A percentile compares a stretch with the other conserved stretches of the same genome.
Conservation (phyloP, 495 filamentous ascomycete genomes). For the Astrothelium subdiscretum region DNA sequence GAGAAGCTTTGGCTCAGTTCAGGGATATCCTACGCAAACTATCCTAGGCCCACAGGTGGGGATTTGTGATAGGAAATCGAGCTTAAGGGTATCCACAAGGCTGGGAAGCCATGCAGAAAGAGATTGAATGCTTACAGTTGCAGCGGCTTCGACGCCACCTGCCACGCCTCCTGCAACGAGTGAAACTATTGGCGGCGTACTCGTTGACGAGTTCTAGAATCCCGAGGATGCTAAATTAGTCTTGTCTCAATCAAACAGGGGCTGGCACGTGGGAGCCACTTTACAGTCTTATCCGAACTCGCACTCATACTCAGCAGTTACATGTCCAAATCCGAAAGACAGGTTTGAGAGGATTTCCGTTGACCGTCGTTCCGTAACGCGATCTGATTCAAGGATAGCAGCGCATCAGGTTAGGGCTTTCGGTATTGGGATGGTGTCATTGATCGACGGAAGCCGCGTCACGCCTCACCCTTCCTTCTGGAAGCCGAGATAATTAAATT, state of each 20-base stretch:
- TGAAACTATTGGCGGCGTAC: constrained; percentile 18
- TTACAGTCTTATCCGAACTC: not conserved
- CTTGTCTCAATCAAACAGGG: not conserved
- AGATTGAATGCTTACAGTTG: constrained; percentile 11
- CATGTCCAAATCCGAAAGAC: not conserved
- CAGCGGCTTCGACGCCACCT: constrained; percentile 15
- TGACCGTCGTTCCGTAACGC: not conserved
- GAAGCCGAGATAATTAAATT: too few species aligned
- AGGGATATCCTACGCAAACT: not conserved
- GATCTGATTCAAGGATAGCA: constrained; percentile 1
- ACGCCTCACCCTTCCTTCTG: not conserved
- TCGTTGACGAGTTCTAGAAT: constrained; percentile 5
- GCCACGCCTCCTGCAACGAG: constrained; percentile 18
- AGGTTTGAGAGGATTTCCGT: not conserved
- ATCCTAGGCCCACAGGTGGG: not conserved
- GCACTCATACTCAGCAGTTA: not conserved
- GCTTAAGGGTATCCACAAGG: not conserved
- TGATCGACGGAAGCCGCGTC: not conserved
- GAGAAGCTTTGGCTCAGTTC: not conserved
- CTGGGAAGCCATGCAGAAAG: not conserved
- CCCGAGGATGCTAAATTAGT: not conserved
- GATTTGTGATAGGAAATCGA: not conserved
- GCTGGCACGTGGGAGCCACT: not conserved
- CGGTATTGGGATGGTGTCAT: not conserved
- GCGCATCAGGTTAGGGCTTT: not conserved